phyloP scores from a whole-genome alignment of 176 grass and related monocot genomes.

The Bolboschoenus planiculmis region DNA sequence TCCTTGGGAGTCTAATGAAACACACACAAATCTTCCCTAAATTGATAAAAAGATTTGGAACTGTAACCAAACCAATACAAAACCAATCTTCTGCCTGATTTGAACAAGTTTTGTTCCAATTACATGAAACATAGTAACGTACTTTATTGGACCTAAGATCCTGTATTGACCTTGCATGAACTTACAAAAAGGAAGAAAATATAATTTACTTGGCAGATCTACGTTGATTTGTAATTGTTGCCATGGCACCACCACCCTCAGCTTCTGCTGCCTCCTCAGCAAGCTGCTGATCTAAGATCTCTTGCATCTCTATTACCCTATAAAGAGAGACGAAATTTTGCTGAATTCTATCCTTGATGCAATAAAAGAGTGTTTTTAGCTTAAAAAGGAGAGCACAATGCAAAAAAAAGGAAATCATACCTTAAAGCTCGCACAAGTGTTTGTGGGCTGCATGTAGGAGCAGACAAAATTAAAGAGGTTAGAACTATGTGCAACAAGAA shows the following conservation, averaged over 20 bases:
- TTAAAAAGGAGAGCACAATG: conserved; percentile 17
- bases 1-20: not conserved
- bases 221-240: conserved; percentile 81
- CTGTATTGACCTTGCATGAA: not conserved
- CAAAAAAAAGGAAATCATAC: conserved; percentile 37
- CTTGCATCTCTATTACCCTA: conserved; percentile 99
- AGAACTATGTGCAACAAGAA: conserved; percentile 17
- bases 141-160: conserved; percentile 3
- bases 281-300: conserved; percentile 95
- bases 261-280: conserved; percentile 98
- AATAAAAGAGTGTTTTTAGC: not conserved
- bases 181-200: conserved; percentile 13
- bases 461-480: conserved; percentile 21
- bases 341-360: not conserved
- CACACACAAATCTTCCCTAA: not conserved
- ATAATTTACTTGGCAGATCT: conserved; percentile 75
- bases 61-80: not conserved
- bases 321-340: conserved; percentile 34
- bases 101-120: not conserved
- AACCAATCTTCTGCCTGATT: not conserved
- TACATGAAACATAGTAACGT: conserved; percentile 8
- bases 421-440: conserved; percentile 91
- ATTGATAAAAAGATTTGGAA: not conserved
- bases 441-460: conserved; percentile 77
- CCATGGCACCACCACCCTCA: conserved; percentile 75